A percentile compares a stretch with the other conserved stretches of the same genome.
phyloP scores from a whole-genome alignment of 805 yeast genomes.

The Myxozyma vanderwaltii region DNA sequence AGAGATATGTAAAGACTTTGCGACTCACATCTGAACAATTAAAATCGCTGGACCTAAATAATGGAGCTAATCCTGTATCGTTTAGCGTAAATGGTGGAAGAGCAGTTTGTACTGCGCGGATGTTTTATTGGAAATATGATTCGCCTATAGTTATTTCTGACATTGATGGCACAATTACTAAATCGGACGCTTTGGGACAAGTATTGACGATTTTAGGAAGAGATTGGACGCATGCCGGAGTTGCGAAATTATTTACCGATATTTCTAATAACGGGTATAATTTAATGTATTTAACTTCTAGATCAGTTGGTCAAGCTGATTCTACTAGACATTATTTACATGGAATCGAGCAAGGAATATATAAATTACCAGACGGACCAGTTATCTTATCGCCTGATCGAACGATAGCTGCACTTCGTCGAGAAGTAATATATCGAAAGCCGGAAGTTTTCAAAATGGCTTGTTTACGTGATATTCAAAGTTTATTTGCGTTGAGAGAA shows the following conservation, averaged over 20 bases:
- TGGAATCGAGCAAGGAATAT: constrained; percentile 71
- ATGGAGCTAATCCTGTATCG: constrained; percentile 76
- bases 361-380: constrained; percentile 81
- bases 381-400: constrained; percentile 94
- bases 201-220: constrained; percentile 89
- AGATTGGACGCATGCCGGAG: constrained; percentile 98
- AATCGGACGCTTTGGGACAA: constrained; percentile 96
- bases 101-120: constrained; percentile 69
- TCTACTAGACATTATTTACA: constrained; percentile 79
- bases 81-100: constrained; percentile 83
- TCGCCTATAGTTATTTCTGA: constrained; percentile 94
- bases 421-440: constrained; percentile 90
- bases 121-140: constrained; percentile 79
- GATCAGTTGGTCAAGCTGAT: constrained; percentile 95
- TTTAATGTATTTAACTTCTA: constrained; percentile 87
- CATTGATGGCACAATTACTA: constrained; percentile 97
- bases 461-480: constrained; percentile 81
- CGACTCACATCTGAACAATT: constrained; percentile 90
- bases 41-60: constrained; percentile 65
- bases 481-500: constrained; percentile 57
- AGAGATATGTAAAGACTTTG: constrained; percentile 73
- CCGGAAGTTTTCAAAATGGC: constrained; percentile 99
- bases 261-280: constrained; percentile 86
- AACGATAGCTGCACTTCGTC: constrained; percentile 88
- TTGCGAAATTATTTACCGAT: constrained; percentile 87